These are phyloP conservation scores for Bruguiera hainesii DNA, from an alignment of 441 rosid genomes.

Conservation along the genomic window DNA sequence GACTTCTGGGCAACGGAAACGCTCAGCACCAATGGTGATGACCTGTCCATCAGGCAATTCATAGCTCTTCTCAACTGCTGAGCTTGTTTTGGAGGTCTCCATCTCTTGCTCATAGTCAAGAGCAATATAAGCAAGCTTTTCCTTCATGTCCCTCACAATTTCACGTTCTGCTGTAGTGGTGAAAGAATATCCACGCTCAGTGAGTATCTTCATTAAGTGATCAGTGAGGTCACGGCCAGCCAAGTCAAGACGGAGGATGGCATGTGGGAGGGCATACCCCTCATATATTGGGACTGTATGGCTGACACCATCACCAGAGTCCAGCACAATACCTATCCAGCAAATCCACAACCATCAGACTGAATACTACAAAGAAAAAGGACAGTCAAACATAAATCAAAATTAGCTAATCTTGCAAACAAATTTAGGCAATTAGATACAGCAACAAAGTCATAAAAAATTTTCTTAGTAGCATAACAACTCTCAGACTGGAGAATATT, in stretches of 20 bases:
- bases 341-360: not conserved
- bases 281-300: constrained; percentile 75
- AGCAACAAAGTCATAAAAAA: too few species aligned
- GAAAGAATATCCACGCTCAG: constrained; percentile 79
- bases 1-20: constrained; percentile 79
- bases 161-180: constrained; percentile 79
- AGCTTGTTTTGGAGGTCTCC: constrained; percentile 66
- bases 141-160: constrained; percentile 81
- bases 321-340: constrained; percentile 65
- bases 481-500: too few species aligned
- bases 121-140: constrained; percentile 67
- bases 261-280: constrained; percentile 73
- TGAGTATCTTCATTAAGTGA: constrained; percentile 63
- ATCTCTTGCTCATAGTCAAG: constrained; percentile 72
- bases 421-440: too few species aligned
- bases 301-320: constrained; percentile 74
- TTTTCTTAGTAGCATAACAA: too few species aligned
- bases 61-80: constrained; percentile 65
- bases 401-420: too few species aligned
- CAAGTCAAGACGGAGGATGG: constrained; percentile 77
- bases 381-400: not conserved
- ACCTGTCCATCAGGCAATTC: constrained; percentile 76
- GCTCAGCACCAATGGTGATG: constrained; percentile 71
- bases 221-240: constrained; percentile 80
- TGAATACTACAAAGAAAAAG: not conserved